phyloP scores from a whole-genome alignment of 1,139 yeast species.

The Candida smagusa region DNA sequence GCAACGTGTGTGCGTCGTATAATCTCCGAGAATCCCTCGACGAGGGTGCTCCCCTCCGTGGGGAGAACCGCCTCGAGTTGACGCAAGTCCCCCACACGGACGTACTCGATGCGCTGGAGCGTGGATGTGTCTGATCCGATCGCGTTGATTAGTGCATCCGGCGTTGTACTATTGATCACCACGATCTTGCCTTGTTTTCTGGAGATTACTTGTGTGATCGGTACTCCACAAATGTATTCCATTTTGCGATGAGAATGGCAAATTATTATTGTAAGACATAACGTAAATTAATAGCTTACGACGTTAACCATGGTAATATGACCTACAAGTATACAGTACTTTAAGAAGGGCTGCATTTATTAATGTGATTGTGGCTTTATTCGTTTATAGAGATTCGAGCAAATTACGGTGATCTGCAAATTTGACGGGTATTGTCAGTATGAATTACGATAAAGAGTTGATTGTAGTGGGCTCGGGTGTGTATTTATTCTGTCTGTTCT shows the following conservation, averaged over 20 bases:
- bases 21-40: constrained; percentile 4
- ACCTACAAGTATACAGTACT: no score
- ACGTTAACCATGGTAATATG: no score
- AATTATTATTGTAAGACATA: no score
- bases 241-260: neutral
- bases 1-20: constrained; percentile 2
- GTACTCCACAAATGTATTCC: constrained; percentile 1
- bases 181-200: neutral
- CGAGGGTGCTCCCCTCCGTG: neutral
- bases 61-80: constrained; percentile 1
- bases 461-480: no score
- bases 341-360: no score
- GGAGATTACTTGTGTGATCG: neutral
- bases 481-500: no score
- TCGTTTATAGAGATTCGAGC: no score
- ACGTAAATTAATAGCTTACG: no score
- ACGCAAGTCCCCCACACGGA: constrained; percentile 5
- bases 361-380: no score
- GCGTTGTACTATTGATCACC: constrained; percentile 2
- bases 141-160: constrained; percentile 1
- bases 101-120: constrained; percentile 6
- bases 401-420: no score
- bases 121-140: neutral
- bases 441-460: no score
- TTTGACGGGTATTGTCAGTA: no score